Conservation (phyloP, 192 early-diverging fungal species). For the Backusella australiensis region DNA sequence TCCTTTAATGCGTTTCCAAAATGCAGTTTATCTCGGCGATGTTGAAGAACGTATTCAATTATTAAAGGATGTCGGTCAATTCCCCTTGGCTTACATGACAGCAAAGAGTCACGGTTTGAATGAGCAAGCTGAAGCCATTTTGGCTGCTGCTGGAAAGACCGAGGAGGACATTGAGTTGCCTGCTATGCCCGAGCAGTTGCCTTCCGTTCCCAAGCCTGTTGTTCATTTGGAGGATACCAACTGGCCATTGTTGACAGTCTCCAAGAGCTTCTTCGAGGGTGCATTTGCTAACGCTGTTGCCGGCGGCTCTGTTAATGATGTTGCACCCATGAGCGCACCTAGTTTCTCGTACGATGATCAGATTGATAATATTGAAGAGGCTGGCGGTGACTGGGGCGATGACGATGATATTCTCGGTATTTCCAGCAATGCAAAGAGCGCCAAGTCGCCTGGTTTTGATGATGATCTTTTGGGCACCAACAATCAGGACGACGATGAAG, state of each 20-base stretch:
- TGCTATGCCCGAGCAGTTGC: slow-evolving; percentile 45
- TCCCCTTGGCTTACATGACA: slow-evolving; percentile 88
- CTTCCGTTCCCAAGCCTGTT: slow-evolving; percentile 72
- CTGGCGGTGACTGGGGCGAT: slow-evolving; percentile 74
- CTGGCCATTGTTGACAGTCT: slow-evolving; percentile 90
- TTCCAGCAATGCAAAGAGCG: slow-evolving; percentile 36
- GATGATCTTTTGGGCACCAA: slow-evolving; percentile 27
- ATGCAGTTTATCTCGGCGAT: slow-evolving; percentile 88
- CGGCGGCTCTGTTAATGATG: not conserved
- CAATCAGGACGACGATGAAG: slow-evolving; percentile 53
- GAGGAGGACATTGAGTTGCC: slow-evolving; percentile 57
- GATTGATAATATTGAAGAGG: slow-evolving; percentile 56
- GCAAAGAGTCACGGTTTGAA: slow-evolving; percentile 87
- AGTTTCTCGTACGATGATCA: slow-evolving; percentile 50
- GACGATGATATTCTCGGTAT: slow-evolving; percentile 65
- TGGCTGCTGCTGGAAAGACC: slow-evolving; percentile 67
- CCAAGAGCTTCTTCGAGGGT: slow-evolving; percentile 83
- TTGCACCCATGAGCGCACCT: slow-evolving; percentile 48
- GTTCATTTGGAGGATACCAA: slow-evolving; percentile 73
- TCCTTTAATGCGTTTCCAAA: slow-evolving; percentile 89
- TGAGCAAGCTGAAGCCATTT: slow-evolving; percentile 83
- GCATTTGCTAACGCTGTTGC: slow-evolving; percentile 40
- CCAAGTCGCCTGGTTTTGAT: slow-evolving; percentile 31
- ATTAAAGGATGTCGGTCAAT: slow-evolving; percentile 85
- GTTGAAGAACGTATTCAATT: slow-evolving; percentile 86